phyloP scores from a whole-genome alignment of 78 protist genomes.

The Corallochytrium limacisporum region DNA sequence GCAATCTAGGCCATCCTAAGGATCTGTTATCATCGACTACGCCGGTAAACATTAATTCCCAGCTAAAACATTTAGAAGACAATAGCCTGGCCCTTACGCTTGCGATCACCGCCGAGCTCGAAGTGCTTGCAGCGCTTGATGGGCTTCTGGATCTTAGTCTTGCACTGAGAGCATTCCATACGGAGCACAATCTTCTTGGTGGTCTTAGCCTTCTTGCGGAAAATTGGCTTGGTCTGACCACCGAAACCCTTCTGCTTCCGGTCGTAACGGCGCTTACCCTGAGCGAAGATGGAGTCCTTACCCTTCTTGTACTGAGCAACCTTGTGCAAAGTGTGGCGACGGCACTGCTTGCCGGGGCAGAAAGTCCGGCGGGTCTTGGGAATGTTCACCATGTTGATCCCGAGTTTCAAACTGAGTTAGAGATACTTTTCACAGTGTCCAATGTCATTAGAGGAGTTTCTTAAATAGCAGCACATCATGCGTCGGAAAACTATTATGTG shows the following conservation, averaged over 20 bases:
- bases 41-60: background rate
- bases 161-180: slow-evolving; percentile 87
- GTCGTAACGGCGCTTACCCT: slow-evolving; percentile 99
- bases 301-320: slow-evolving; percentile 97
- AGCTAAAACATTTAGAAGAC: slow-evolving; percentile 21
- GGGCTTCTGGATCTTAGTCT: slow-evolving; percentile 39
- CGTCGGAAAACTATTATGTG: no score
- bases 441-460: no score
- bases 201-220: slow-evolving; percentile 97
- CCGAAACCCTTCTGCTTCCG: slow-evolving; percentile 98
- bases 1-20: background rate
- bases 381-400: no score
- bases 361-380: slow-evolving; percentile 85
- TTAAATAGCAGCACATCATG: no score
- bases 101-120: slow-evolving; percentile 73
- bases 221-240: slow-evolving; percentile 98
- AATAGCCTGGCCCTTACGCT: slow-evolving; percentile 52
- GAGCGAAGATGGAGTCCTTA: slow-evolving; percentile 87
- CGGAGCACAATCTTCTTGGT: slow-evolving; percentile 95
- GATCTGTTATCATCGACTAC: no score
- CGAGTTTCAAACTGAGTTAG: no score
- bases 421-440: no score
- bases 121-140: slow-evolving; percentile 94
- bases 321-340: slow-evolving; percentile 77
- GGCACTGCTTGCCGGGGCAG: slow-evolving; percentile 75